phyloP scores from a whole-genome alignment of 2,329 filamentous ascomycete species.

The Sporothrix variecibatus region DNA sequence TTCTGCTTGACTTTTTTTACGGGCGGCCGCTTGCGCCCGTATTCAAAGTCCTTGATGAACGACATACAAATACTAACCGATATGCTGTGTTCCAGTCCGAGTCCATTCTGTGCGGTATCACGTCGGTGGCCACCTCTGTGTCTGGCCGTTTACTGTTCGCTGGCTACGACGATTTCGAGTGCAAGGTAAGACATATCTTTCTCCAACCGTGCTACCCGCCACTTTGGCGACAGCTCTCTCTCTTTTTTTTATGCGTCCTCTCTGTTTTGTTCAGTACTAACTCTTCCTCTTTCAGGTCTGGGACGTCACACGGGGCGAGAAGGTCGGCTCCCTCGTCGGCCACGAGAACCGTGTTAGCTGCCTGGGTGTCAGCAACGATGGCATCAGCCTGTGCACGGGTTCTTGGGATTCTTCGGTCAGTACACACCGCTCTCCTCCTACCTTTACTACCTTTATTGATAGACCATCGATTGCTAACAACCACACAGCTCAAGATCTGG shows the following conservation, averaged over 20 bases:
- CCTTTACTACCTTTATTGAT: not conserved
- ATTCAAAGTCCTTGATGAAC: not conserved
- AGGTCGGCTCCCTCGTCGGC: constrained; percentile 93
- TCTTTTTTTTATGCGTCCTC: not conserved
- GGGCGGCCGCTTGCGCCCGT: not conserved
- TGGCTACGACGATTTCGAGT: constrained; percentile 98
- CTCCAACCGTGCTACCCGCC: not conserved
- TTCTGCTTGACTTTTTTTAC: not conserved
- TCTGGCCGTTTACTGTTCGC: constrained; percentile 94
- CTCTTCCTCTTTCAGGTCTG: constrained; percentile 67
- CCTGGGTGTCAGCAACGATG: constrained; percentile 97
- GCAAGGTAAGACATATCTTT: constrained; percentile 73
- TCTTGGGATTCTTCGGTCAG: constrained; percentile 99
- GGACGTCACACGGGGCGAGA: constrained; percentile 95
- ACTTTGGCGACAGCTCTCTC: not conserved
- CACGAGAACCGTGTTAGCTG: constrained; percentile 99
- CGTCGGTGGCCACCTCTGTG: constrained; percentile 95
- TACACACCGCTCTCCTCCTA: constrained; percentile 33
- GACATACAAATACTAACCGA: constrained; percentile 29
- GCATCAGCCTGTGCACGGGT: constrained; percentile 97
- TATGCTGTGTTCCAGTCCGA: constrained; percentile 67
- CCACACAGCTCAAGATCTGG: constrained; percentile 77
- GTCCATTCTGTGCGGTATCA: constrained; percentile 96
- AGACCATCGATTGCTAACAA: constrained; percentile 37
- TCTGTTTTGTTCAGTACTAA: constrained; percentile 31